phyloP scores from a whole-genome alignment of 768 basidiomycete species.

The Pleurotus giganteus region DNA sequence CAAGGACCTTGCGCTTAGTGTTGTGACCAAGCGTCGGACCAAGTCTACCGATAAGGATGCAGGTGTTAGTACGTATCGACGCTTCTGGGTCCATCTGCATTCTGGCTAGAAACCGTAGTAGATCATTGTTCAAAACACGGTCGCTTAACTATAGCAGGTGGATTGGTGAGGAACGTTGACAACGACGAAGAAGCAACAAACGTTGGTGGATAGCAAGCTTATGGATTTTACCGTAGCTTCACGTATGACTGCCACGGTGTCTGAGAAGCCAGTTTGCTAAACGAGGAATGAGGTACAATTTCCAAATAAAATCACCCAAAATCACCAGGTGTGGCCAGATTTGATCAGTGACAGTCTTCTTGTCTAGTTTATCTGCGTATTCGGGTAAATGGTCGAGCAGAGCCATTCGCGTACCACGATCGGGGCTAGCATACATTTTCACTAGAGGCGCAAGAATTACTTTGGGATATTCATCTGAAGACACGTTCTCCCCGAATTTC shows the following conservation, averaged over 20 bases:
- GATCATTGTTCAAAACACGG: slow-evolving; percentile 93
- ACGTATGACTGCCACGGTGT: slow-evolving; percentile 90
- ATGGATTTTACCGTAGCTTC: slow-evolving; percentile 93
- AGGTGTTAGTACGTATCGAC: slow-evolving; percentile 96
- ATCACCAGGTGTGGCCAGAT: slow-evolving; percentile 91
- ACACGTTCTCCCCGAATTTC: slow-evolving; percentile 69
- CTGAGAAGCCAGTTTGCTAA: slow-evolving; percentile 93
- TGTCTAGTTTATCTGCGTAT: slow-evolving; percentile 85
- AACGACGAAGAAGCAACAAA: slow-evolving; percentile 23
- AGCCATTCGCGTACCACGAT: slow-evolving; percentile 93
- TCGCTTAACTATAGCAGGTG: slow-evolving; percentile 66
- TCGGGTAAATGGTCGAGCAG: slow-evolving; percentile 82
- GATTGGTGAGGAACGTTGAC: background rate
- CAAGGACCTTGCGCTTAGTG: slow-evolving; percentile 94
- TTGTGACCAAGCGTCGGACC: slow-evolving; percentile 82
- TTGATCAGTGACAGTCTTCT: slow-evolving; percentile 79
- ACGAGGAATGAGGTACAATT: slow-evolving; percentile 3
- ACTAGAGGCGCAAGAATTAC: slow-evolving; percentile 76
- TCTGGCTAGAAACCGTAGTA: slow-evolving; percentile 88
- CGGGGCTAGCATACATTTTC: slow-evolving; percentile 84
- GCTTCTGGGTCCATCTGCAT: slow-evolving; percentile 92
- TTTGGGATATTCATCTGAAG: slow-evolving; percentile 67
- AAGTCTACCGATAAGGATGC: slow-evolving; percentile 90
- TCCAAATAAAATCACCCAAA: background rate
- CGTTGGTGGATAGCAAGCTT: slow-evolving; percentile 82